Base-by-base conservation (phyloP, 495 filamentous ascomycete species). In the Cenococcum geophilum region DNA sequence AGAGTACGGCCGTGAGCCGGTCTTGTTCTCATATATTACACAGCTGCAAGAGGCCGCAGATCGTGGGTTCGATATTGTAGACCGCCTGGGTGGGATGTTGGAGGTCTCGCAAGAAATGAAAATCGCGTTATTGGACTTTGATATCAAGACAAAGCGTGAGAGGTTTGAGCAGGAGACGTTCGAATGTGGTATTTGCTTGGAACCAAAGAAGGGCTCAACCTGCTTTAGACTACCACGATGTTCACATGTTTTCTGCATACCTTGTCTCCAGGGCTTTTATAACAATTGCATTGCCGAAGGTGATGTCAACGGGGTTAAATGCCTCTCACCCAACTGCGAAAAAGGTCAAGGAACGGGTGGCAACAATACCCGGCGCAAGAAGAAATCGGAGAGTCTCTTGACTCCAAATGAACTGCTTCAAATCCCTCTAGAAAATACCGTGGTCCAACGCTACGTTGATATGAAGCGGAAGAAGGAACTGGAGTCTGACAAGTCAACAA, bases 391-490 rank as follows among this genome's bases (percentile, higher is more conserved):
- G 45, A 76, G 78, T 32, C 86, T 84, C 10, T 80, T 98, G 35
- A 89, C 82, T 57, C 92, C 93, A 0, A 89, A 87, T 69, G 93
- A 98, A 72, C 80, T 98, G 18, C 76, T 91, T 1, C 88, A 95
- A 60, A 96, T 98, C 42, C 88, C 89, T 0, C 70, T 97, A 4
- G 77, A 84, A 14, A 76, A 83, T 48, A 86, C 88, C 21, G 81
- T 75, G 4, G 89, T 96, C 14, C 86, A 89, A 63, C 88, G 93
- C 48, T 98, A 93, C 67, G 88, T 92, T 6, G 83, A 82, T 27
- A 75, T 98, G 35, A 97, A 95, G 74, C 88, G 92, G 63, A 98
- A 97, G 75, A 88, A 85, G 56, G 86, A 89, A 64, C 80, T 97
- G 9, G 93, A 97, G 71, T 85, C 89, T 0, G 92, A 98, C 66